Evolutionary conservation across 768 basidiomycete genomes (phyloP).

Genomic region (Gyrodon lividus): DNA sequence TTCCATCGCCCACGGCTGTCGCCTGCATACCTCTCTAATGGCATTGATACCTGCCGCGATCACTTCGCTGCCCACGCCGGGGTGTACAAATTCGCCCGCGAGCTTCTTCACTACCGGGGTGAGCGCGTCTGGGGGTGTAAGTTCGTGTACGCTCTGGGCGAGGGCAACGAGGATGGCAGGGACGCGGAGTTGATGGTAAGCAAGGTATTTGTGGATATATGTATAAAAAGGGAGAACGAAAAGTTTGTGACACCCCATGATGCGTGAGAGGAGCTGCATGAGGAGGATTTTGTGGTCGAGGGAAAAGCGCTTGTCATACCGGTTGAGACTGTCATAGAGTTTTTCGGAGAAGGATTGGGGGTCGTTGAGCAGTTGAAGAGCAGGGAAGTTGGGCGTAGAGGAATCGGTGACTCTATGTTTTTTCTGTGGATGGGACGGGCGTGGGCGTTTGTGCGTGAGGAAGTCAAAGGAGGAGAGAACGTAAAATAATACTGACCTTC

Average conservation of each 20-base stretch:
- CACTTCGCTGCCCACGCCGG: conserved; percentile 93
- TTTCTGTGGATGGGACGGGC: conserved; percentile 42
- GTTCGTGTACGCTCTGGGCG: conserved; percentile 91
- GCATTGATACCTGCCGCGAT: conserved; percentile 96
- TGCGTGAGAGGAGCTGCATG: conserved; percentile 94
- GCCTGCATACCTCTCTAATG: conserved; percentile 88
- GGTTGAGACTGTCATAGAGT: conserved; percentile 79
- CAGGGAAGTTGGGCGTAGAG: conserved; percentile 75
- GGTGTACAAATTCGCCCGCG: conserved; percentile 95
- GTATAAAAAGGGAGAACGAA: conserved; percentile 94
- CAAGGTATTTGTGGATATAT: conserved; percentile 92
- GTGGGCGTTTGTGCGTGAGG: too few species aligned
- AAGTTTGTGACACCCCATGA: conserved; percentile 91
- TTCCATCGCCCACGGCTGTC: conserved; percentile 98
- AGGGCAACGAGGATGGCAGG: conserved; percentile 92
- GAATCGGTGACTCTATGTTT: conserved; percentile 25
- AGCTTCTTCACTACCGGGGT: conserved; percentile 88
- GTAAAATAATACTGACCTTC: conserved; percentile 46
- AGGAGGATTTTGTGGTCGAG: conserved; percentile 96
- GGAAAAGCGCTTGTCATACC: conserved; percentile 91
- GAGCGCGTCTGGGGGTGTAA: conserved; percentile 91
- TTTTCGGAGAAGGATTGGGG: conserved; percentile 96
- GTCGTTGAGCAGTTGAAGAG: conserved; percentile 88
- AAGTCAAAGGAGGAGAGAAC: background rate
- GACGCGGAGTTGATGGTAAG: conserved; percentile 87